A percentile compares a stretch with the other conserved stretches of the same genome.
phyloP scores from a whole-genome alignment of 2,329 filamentous ascomycete genomes.

The Amauroascus niger region DNA sequence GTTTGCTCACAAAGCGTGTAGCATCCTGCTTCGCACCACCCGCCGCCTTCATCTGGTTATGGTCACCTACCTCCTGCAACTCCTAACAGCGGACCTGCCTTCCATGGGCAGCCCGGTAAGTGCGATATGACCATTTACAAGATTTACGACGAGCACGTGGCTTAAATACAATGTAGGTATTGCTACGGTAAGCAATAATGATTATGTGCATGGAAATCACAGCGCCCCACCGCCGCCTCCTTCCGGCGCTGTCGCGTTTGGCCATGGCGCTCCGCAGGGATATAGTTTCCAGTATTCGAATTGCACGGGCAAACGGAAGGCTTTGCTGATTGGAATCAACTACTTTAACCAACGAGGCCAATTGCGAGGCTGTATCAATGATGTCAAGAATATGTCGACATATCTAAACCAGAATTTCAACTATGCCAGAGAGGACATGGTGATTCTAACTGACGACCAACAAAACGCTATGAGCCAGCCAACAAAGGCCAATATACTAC shows the following conservation, averaged over 20 bases:
- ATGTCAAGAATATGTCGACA: constrained; percentile 91
- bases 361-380: constrained; percentile 88
- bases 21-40: neutral
- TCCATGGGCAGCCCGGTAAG: constrained; percentile 35
- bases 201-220: constrained; percentile 49
- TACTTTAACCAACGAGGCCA: constrained; percentile 90
- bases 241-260: constrained; percentile 59
- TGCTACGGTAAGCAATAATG: constrained; percentile 41
- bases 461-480: constrained; percentile 96
- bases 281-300: constrained; percentile 88
- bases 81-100: constrained; percentile 31
- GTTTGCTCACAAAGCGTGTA: constrained; percentile 2
- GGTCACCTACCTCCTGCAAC: constrained; percentile 14
- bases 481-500: constrained; percentile 86
- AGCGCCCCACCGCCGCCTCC: constrained; percentile 58
- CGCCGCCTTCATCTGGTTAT: neutral
- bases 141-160: neutral
- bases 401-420: constrained; percentile 84
- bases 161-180: constrained; percentile 18
- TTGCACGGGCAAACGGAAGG: constrained; percentile 81
- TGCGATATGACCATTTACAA: constrained; percentile 2
- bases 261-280: constrained; percentile 65
- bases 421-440: constrained; percentile 94
- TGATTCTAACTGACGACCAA: constrained; percentile 90
- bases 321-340: constrained; percentile 87